Base-by-base conservation (phyloP, 495 filamentous ascomycete species). In the Lasiosphaeriaceae sp. region DNA sequence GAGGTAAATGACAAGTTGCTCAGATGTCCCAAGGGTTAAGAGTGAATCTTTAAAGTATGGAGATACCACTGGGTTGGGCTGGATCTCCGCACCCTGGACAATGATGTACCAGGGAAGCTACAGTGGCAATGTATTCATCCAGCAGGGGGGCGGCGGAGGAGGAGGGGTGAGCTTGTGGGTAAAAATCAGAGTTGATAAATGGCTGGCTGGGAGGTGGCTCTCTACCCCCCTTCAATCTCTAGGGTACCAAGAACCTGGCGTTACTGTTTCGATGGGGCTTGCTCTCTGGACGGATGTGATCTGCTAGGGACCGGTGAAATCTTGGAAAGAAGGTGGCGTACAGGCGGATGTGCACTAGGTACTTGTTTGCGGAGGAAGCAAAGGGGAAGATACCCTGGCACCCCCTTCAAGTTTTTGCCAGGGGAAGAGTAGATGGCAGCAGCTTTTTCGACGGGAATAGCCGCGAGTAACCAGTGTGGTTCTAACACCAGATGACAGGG, bases 41-140 rank as follows among this genome's bases (percentile, higher is more conserved):
- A 47, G 55, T 49, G 54, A 20, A 37, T 24, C 55, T 24, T 43
- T 59, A 54, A 41, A 47, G 26, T n/a, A 39, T 39, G 22, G 50
- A 43, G 19, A 52, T 47, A 20, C 52, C 60, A 50, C 55, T 59
- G 55, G 50, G 54, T 56, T 56, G 53, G 52, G 56, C 47, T 60
- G 50, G 43, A 49, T 66, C 54, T 66, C 64, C 59, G 60, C 55
- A 47, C 52, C 52, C 54, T 53, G 29, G 49, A 45, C 20, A 2
- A 49, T 31, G 35, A 46, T 54, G 41, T 53, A 35, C 54, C 54
- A 53, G 54, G 47, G 54, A 58, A 52, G 56, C 47, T 56, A 56
- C 64, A 54, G 57, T 56, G 66, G 64, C 56, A 63, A 69, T 60
- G 50, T 50, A 24, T 44, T 62, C 54, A 53, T 20, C 22, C 51